Conservation (phyloP, 345 rosid species). For the Citrus medica region DNA sequence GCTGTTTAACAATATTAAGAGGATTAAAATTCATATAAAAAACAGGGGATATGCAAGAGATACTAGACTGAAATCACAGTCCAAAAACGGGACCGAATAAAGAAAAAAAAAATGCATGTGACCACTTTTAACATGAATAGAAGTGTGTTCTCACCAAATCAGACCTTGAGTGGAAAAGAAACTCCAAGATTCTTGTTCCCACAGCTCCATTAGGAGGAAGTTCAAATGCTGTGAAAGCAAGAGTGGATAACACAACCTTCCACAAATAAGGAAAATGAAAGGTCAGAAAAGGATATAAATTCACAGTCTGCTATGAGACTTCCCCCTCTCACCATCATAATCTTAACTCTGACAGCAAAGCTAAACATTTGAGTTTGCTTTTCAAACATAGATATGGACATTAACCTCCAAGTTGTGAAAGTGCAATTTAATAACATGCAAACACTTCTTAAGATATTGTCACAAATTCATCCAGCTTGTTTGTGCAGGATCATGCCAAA, state of each 20-base stretch:
- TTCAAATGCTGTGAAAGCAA: constrained; percentile 95
- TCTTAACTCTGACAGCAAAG: background rate
- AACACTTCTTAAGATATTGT: background rate
- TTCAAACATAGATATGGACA: background rate
- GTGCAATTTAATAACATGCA: background rate
- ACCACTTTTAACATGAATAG: background rate
- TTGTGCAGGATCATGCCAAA: background rate
- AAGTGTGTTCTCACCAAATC: constrained; percentile 62
- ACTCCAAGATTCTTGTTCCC: constrained; percentile 83
- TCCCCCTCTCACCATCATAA: background rate
- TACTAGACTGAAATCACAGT: background rate
- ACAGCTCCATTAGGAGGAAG: constrained; percentile 97
- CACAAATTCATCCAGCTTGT: background rate
- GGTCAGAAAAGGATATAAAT: constrained; percentile 2
- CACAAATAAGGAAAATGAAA: constrained; percentile 22
- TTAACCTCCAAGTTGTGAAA: background rate
- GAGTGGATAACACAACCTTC: constrained; percentile 88
- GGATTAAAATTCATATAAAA: background rate
- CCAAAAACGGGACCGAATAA: background rate
- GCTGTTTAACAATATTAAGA: no score
- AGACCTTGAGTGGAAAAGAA: constrained; percentile 86
- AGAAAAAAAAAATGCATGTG: background rate
- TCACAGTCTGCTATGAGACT: background rate
- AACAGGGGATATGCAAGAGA: background rate
- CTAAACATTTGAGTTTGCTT: background rate